phyloP scores from a whole-genome alignment of 805 yeast species.

The Candida michaelii region DNA sequence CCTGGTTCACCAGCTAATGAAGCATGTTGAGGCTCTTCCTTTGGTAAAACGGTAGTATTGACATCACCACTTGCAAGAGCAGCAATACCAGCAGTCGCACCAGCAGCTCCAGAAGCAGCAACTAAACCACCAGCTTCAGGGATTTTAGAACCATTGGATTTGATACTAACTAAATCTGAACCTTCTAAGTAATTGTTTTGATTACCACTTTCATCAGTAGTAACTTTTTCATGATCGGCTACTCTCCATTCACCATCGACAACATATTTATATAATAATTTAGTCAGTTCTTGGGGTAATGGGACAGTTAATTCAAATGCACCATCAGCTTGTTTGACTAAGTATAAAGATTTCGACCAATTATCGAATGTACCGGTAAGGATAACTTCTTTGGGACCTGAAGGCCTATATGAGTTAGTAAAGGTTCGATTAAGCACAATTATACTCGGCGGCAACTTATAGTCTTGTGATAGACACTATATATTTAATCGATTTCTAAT shows the following conservation, averaged over 20 bases:
- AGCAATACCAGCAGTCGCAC: constrained; percentile 11
- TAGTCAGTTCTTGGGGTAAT: constrained; percentile 40
- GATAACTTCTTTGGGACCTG: constrained; percentile 52
- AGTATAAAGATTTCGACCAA: constrained; percentile 59
- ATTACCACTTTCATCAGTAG: constrained; percentile 50
- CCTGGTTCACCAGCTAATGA: constrained; percentile 69
- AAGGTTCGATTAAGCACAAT: too few species aligned
- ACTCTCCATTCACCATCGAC: constrained; percentile 70
- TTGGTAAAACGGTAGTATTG: constrained; percentile 40
- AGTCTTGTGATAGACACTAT: not conserved
- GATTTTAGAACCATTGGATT: constrained; percentile 21
- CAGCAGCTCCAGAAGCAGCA: constrained; percentile 45
- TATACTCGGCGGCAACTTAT: not conserved
- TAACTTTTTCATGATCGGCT: constrained; percentile 36
- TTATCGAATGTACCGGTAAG: constrained; percentile 72
- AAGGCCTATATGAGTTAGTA: constrained; percentile 32
- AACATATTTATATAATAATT: constrained; percentile 56
- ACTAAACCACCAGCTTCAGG: constrained; percentile 37
- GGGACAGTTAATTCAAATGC: constrained; percentile 63
- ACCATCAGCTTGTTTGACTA: constrained; percentile 61
- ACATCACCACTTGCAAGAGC: constrained; percentile 10
- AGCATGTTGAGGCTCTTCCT: constrained; percentile 31
- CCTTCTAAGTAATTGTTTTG: constrained; percentile 50
- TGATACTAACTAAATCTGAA: constrained; percentile 28
- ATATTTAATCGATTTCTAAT: too few species aligned